Evolutionary conservation across 148 eudicot species (phyloP), one percentile per base, ranked within the genome.

Genomic region (Nepenthes gracilis): DNA sequence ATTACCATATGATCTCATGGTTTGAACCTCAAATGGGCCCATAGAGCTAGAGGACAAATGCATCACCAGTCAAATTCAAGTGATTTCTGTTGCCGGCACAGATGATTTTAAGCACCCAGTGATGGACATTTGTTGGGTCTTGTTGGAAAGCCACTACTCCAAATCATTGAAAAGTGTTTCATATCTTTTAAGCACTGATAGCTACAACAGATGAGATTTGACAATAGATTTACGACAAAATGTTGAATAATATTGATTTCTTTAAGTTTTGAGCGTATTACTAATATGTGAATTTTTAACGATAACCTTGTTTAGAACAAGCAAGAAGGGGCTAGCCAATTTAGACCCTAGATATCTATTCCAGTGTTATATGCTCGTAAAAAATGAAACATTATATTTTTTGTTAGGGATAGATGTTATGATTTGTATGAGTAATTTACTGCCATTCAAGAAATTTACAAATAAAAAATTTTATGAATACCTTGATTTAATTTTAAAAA

Each of bases 21-120:
- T 43, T 52, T 59, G 43, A 67, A 54, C 60, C 59, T 61, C 35
- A 47, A 51, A 72, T 43, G 36, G 49, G 48, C 68, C 72, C 54
- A 66, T 33, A 53, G 48, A 23, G 23, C 23, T 23, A 23, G n/a
- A 50, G 12, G 4, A 2, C 47, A n/a, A 59, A 10, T 36, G 10
- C 48, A 55, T 58, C 61, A 58, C 3, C 11, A 4, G 9, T 55
- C 32, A 58, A 8, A 32, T 57, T 57, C 34, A 6, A 45, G 6
- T 5, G 48, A 45, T 45, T 45, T 45, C 23, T 4, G 33, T 32
- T 54, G 57, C 57, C 2, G 57, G 9, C 33, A 2, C 2, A 32
- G 7, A 34, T 33, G 60, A 12, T 10, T 57, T 2, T 57, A 57
- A 36, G 37, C 37, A 57, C 37, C 13, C 14, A 47, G 14, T 59